Evolutionary conservation across 768 basidiomycete species (phyloP).

Genomic region (Leccinum sublutescens): DNA sequence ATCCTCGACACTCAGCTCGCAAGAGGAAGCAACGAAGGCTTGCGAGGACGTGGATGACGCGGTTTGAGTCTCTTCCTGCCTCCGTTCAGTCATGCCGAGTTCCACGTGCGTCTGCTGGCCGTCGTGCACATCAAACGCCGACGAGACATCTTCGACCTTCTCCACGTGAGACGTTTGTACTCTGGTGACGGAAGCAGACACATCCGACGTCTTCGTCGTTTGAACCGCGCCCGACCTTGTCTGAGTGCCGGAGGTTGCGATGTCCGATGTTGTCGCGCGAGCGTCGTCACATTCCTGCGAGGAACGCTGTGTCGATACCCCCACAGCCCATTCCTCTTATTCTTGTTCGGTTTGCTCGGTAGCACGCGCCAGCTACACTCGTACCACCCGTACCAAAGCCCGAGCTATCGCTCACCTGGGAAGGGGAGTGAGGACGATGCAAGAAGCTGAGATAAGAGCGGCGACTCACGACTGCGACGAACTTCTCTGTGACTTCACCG

Average conservation of each 20-base stretch:
- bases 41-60: background rate
- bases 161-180: background rate
- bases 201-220: background rate
- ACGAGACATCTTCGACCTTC: background rate
- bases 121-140: background rate
- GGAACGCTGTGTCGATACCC: background rate
- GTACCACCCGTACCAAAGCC: slow-evolving; percentile 59
- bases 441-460: background rate
- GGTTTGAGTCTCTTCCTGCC: background rate
- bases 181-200: background rate
- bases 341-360: background rate
- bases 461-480: slow-evolving; percentile 72
- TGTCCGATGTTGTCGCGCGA: background rate
- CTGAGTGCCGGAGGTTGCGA: background rate
- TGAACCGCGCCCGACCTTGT: background rate
- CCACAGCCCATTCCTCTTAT: background rate
- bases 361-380: background rate
- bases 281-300: background rate
- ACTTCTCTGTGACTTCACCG: slow-evolving; percentile 30
- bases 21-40: background rate
- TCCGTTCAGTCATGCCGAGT: background rate
- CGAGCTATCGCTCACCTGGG: slow-evolving; percentile 55
- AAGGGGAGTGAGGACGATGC: background rate
- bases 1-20: background rate
- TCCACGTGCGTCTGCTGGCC: background rate